phyloP scores from a whole-genome alignment of 768 basidiomycete genomes.

The Xerocomellus chrysenteron region DNA sequence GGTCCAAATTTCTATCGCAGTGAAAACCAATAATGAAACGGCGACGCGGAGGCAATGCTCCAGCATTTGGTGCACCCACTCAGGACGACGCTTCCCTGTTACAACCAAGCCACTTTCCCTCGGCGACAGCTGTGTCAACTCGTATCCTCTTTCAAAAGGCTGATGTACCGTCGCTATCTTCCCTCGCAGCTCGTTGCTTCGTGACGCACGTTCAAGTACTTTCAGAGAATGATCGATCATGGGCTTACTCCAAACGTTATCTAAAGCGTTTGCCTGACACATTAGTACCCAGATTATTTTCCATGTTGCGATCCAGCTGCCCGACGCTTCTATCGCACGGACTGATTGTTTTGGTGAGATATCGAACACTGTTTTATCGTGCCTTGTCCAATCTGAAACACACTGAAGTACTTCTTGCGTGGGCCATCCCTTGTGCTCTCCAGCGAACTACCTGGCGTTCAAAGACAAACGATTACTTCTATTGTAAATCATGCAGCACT shows the following conservation, averaged over 20 bases:
- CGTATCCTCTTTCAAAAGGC: slow-evolving; percentile 35
- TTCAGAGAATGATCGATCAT: slow-evolving; percentile 37
- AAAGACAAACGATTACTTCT: slow-evolving; percentile 46
- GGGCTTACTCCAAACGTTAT: slow-evolving; percentile 40
- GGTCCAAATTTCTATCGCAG: too few species aligned
- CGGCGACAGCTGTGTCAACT: slow-evolving; percentile 51
- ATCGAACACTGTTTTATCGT: neutral
- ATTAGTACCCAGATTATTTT: slow-evolving; percentile 50
- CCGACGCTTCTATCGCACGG: slow-evolving; percentile 54
- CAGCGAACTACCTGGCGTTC: slow-evolving; percentile 52
- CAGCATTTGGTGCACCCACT: slow-evolving; percentile 43
- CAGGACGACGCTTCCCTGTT: slow-evolving; percentile 43
- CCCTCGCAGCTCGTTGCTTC: slow-evolving; percentile 52
- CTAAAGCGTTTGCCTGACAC: slow-evolving; percentile 53
- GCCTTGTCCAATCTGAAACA: neutral
- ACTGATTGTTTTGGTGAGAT: slow-evolving; percentile 53
- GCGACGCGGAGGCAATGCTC: slow-evolving; percentile 11
- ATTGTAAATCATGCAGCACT: slow-evolving; percentile 36
- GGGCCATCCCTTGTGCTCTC: slow-evolving; percentile 50
- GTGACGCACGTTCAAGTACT: slow-evolving; percentile 44
- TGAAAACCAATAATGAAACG: slow-evolving; percentile 11
- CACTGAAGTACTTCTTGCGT: slow-evolving; percentile 54
- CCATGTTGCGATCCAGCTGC: slow-evolving; percentile 47
- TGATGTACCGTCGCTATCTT: slow-evolving; percentile 44
- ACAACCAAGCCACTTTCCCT: slow-evolving; percentile 40